Conservation (phyloP, 1,284 basidiomycete species). For the Volvariella surrecta region DNA sequence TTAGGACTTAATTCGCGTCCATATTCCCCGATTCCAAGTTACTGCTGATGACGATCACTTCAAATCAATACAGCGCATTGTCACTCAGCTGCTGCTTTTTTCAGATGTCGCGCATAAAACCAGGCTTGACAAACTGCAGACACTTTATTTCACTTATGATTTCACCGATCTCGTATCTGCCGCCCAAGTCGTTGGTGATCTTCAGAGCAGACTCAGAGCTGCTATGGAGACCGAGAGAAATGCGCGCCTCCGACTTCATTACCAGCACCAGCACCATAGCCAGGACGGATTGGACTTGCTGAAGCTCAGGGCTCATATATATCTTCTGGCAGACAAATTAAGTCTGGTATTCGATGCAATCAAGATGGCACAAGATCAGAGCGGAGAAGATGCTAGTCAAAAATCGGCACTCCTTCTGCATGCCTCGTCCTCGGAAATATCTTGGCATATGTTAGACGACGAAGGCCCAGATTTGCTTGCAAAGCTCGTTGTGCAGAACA, state of each 20-base stretch:
- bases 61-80: constrained; percentile 80
- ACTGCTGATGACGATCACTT: constrained; percentile 85
- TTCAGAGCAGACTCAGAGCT: constrained; percentile 72
- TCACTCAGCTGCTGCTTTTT: constrained; percentile 84
- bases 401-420: constrained; percentile 81
- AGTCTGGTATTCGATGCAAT: constrained; percentile 88
- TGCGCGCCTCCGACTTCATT: constrained; percentile 25
- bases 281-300: constrained; percentile 51
- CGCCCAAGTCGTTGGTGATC: constrained; percentile 59
- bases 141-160: constrained; percentile 85
- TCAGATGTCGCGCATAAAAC: constrained; percentile 80
- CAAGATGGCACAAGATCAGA: constrained; percentile 70
- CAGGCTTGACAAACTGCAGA: constrained; percentile 73
- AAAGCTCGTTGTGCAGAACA: constrained; percentile 78
- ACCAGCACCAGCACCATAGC: constrained; percentile 26
- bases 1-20: constrained; percentile 75
- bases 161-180: constrained; percentile 73
- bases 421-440: constrained; percentile 81
- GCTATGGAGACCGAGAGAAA: constrained; percentile 55
- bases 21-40: constrained; percentile 85
- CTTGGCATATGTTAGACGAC: constrained; percentile 90
- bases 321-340: constrained; percentile 74
- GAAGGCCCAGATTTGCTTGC: constrained; percentile 62
- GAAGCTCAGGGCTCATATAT: constrained; percentile 70
- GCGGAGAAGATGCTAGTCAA: constrained; percentile 63